Base-by-base conservation (phyloP, 1,284 basidiomycete species). In the Inonotus obliquus region DNA sequence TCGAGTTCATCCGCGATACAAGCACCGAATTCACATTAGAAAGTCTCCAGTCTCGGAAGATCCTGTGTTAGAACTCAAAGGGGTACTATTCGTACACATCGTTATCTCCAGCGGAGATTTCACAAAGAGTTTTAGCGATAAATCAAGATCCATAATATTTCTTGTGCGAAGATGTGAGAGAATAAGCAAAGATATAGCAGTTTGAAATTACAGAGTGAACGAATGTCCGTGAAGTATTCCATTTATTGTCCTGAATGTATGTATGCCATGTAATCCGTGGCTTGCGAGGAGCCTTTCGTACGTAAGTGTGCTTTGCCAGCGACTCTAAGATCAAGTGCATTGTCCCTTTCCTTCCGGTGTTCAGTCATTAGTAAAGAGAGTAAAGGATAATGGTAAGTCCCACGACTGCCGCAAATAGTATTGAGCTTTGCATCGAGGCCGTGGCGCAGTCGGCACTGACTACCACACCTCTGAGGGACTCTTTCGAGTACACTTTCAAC, bases 401-500 rank as follows among this genome's bases (percentile, higher is more conserved):
- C 27, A 35, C 32, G 14, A 58, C 29, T 35, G 27, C 23, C 10
- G 45, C 27, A 4, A 39, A 11, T 17, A 57, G 29, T 11, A 58
- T 35, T 2, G 44, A 49, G 9, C 7, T 49, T 10, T 48, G n/a
- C 17, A 35, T 39, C 35, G 53, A 54, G 17, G 32, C 39, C 27
- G 37, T 56, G 38, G 39, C 10, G 39, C 25, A 21, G 35, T 38
- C 55, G 27, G 3, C 54, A 14, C 51, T 58, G 17, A 59, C 45
- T 14, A 64, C 63, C 9, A 55, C 52, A 10, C 57, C 63, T 27
- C 44, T 49, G 14, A 68, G 56, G 14, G 54, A 51, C 21, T 64
- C 62, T 47, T 68, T 66, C 14, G 60, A 41, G 54, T 68, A 69
- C 17, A 69, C 65, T 57, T 65, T 65, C 23, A 69, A 60, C 7